These are phyloP conservation scores for Cadophora luteo-olivacea DNA, from an alignment of 2,329 filamentous ascomycete genomes.

Conservation along the genomic window DNA sequence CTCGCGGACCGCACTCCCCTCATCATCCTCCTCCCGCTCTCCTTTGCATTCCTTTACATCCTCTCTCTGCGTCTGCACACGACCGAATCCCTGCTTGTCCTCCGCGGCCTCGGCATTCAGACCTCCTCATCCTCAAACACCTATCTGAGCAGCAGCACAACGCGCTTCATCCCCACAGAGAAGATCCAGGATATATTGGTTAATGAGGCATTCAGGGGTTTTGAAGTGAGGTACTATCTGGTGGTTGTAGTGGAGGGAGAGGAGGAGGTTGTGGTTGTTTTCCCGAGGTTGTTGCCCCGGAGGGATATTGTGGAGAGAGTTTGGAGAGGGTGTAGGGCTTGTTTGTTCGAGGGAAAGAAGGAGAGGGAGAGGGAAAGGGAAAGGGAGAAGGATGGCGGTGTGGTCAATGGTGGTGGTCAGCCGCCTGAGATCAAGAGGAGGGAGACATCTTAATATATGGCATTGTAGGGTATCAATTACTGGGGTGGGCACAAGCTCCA, in stretches of 20 bases:
- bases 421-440: constrained; percentile 14
- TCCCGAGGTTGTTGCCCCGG: constrained; percentile 79
- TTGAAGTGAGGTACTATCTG: constrained; percentile 89
- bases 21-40: constrained; percentile 49
- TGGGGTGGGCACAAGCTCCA: neutral
- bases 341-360: constrained; percentile 74
- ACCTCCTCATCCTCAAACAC: constrained; percentile 75
- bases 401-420: neutral
- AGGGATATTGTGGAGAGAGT: constrained; percentile 82
- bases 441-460: constrained; percentile 13
- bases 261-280: constrained; percentile 90
- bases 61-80: constrained; percentile 56
- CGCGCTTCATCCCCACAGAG: constrained; percentile 87
- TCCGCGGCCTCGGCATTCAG: constrained; percentile 90
- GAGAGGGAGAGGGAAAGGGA: constrained; percentile 32
- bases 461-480: too few relatives aligned
- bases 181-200: constrained; percentile 93
- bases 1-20: constrained; percentile 48
- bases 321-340: constrained; percentile 84
- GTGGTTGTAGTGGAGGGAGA: constrained; percentile 91
- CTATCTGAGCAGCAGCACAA: constrained; percentile 67
- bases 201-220: constrained; percentile 92
- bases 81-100: constrained; percentile 86
- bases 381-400: constrained; percentile 7
- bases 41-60: constrained; percentile 50